Evolutionary conservation across 2,329 filamentous ascomycete genomes (phyloP), one percentile per base, ranked within the genome.

Genomic region (Aspergillus jensenii): DNA sequence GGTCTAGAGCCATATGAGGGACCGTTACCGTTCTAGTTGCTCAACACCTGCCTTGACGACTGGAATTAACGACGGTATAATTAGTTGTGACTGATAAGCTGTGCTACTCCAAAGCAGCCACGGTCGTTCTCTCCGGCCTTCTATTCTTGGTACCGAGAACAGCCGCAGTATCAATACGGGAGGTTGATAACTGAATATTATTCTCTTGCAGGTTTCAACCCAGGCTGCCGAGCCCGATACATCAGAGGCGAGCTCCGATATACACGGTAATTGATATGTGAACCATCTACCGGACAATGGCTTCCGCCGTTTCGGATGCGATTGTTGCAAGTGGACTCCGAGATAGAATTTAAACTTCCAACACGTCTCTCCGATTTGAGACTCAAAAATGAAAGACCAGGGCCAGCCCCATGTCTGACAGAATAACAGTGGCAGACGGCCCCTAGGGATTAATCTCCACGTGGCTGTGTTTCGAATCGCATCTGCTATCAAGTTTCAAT

Each of bases 391-490:
- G 33, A 40, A 46, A 35, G 53, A 25, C 45, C 27, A 48, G 23
- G 31, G 19, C 35, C 45, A 55, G 44, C 45, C 35, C 45, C 37
- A 55, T 48, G 19, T 49, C 33, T 35, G 55, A 45, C 25, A 8
- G 17, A 37, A 31, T 31, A 8, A 31, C 27, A 11, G 27, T 31
- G 27, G 27, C 8, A 11, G 27, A 31, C 27, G 3, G 27, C 27
- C 8, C 27, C 35, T 1, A 14, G 35, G 2, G 35, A 37, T 31
- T 31, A 51, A 44, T 39, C 27, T 25, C 50, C 49, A 58, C 55
- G 55, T 58, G 56, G 51, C 40, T 40, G 19, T 17, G 56, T 54
- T 58, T 58, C 45, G 27, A 49, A 53, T 49, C 49, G 15, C 31
- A n/a, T 47, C 23, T 31, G 41, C 27, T 46, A 23, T 11, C 12